These are phyloP conservation scores for Auricularia heimuer DNA, from an alignment of 768 basidiomycete species.

Conservation along the genomic window DNA sequence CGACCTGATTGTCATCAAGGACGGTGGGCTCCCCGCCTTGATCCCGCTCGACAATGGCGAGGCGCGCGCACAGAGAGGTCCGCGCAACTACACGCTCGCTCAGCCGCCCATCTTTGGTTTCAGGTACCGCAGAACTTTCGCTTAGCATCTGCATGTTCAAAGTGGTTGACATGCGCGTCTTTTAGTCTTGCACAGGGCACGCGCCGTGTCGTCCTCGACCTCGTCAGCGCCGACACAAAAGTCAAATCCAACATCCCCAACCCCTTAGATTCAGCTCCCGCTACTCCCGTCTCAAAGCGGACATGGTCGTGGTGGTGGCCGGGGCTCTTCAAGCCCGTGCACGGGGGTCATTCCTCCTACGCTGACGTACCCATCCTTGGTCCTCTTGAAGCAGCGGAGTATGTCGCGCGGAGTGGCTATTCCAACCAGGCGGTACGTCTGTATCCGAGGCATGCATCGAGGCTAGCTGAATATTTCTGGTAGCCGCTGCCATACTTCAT, in stretches of 20 bases:
- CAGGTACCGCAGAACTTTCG: background rate
- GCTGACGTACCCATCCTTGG: background rate
- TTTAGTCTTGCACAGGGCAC: conserved; percentile 11
- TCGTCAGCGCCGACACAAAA: conserved; percentile 1
- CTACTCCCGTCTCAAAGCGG: background rate
- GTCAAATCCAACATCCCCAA: conserved; percentile 2
- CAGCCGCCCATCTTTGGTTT: background rate
- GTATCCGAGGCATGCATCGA: no score
- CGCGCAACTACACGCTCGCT: background rate
- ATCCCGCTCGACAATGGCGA: background rate
- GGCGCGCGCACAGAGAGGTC: background rate
- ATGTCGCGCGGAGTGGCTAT: background rate
- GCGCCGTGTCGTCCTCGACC: conserved; percentile 5
- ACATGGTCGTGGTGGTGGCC: conserved; percentile 1
- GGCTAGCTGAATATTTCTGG: background rate
- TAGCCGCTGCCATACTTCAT: background rate
- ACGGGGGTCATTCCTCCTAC: background rate
- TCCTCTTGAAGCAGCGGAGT: background rate
- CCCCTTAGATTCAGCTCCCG: background rate
- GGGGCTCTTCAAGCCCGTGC: background rate
- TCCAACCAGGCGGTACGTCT: background rate
- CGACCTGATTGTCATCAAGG: background rate
- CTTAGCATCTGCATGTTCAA: background rate
- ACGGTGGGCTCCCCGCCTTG: background rate
- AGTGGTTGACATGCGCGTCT: background rate